Evolutionary conservation across 129 eudicot species (phyloP).

Genomic region (Centrapalus pauciflorus): DNA sequence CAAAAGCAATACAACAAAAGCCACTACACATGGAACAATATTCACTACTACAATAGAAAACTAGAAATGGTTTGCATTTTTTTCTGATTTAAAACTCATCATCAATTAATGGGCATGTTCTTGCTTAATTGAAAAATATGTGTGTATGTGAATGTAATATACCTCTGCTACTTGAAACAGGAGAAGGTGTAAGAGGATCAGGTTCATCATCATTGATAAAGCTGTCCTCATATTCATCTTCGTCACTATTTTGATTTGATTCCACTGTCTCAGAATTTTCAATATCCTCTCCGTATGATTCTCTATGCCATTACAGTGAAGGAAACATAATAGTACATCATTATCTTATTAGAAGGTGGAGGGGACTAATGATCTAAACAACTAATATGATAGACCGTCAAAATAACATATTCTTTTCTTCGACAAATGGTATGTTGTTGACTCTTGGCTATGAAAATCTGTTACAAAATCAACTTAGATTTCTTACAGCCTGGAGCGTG

Average conservation of each 20-base stretch:
- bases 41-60: background rate
- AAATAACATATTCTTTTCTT: background rate
- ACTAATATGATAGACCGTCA: background rate
- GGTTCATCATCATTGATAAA: conserved; percentile 73
- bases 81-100: background rate
- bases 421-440: too few species aligned
- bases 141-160: background rate
- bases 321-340: conserved; percentile 27
- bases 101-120: background rate
- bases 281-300: conserved; percentile 86
- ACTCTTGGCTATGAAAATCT: too few species aligned
- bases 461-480: too few species aligned
- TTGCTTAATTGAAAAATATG: background rate
- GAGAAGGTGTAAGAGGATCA: conserved; percentile 43
- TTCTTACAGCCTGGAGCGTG: background rate
- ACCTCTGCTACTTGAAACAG: conserved; percentile 51
- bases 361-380: background rate
- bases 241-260: conserved; percentile 47
- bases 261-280: conserved; percentile 48
- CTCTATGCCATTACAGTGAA: conserved; percentile 47
- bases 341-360: background rate
- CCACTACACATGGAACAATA: background rate
- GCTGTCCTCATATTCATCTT: conserved; percentile 81
- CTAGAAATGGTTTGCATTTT: background rate
- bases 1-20: background rate